Base-by-base conservation (phyloP, 805 yeast species). In the Brettanomyces bruxellensis region DNA sequence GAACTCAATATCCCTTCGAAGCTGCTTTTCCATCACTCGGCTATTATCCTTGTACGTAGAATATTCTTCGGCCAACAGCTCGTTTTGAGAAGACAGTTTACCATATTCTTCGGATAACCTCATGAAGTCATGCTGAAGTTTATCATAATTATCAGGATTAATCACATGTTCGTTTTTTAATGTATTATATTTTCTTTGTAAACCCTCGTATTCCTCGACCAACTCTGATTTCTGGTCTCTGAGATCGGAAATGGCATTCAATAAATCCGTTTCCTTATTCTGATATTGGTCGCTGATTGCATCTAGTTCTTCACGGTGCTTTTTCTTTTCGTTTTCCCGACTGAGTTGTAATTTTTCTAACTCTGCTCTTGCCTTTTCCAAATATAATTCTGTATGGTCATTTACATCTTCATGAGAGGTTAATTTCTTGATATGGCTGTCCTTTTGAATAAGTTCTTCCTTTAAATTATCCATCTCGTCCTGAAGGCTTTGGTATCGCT, bases 211-310 rank as follows among this genome's bases (percentile, higher is more conserved):
- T 24, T 71, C 70, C 32, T 61, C 58, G 40, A 63, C 57, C 13
- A 74, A 57, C 23, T 58, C 61, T 3, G 60, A 52, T 22, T 72
- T 63, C 39, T 71, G 71, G 18, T 56, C 53, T 34, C 64, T 66
- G 46, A 73, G 55, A 4, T 60, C 55, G 12, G 64, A 66, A 9
- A 73, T 59, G 46, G 72, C 65, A 44, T 48, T 55, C 32, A 51
- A 51, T 50, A 60, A 59, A 39, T 52, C 59, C 53, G 48, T 56
- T 47, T 57, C 62, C 46, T 69, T 71, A 5, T n/a, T 25, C 6
- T 18, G 28, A 14, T 38, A 38, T n/a, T 28, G 25, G 14, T 40
- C 25, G 8, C 14, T 24, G 11, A 38, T 9, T 6, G 43, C 22
- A 23, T 25, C 34, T 23, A 38, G 41, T 14, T 14, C 23, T 18